phyloP scores from a whole-genome alignment of 2,329 filamentous ascomycete genomes.

The Gaeumannomyces tritici region DNA sequence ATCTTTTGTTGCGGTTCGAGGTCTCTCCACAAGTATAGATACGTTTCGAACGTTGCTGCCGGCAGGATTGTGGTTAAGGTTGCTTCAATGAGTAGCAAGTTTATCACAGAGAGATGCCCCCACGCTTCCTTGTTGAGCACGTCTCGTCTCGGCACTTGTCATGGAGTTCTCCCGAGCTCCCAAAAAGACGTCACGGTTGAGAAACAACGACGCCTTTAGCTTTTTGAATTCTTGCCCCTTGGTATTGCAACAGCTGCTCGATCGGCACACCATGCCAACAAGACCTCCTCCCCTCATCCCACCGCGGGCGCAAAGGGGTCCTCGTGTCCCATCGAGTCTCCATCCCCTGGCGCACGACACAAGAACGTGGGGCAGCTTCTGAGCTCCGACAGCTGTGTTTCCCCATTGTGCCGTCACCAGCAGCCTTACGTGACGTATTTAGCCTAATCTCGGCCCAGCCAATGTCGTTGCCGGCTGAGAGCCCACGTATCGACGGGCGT shows the following conservation, averaged over 20 bases:
- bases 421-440: conserved; percentile 5
- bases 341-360: neutral
- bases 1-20: neutral
- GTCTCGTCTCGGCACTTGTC: neutral
- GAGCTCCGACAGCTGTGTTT: neutral
- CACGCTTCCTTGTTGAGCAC: neutral
- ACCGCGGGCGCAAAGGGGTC: neutral
- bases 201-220: neutral
- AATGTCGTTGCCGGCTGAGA: neutral
- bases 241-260: neutral
- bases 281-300: neutral
- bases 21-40: neutral
- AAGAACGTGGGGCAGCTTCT: neutral
- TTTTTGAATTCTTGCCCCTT: neutral
- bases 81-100: neutral
- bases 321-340: neutral
- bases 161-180: neutral
- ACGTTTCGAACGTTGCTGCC: neutral
- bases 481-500: neutral
- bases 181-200: neutral
- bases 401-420: neutral
- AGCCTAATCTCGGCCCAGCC: conserved; percentile 8
- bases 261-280: neutral
- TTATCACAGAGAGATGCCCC: neutral
- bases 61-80: neutral